Evolutionary conservation across 1,139 yeast species (phyloP).

Genomic region (Groenewaldozyma sp.): DNA sequence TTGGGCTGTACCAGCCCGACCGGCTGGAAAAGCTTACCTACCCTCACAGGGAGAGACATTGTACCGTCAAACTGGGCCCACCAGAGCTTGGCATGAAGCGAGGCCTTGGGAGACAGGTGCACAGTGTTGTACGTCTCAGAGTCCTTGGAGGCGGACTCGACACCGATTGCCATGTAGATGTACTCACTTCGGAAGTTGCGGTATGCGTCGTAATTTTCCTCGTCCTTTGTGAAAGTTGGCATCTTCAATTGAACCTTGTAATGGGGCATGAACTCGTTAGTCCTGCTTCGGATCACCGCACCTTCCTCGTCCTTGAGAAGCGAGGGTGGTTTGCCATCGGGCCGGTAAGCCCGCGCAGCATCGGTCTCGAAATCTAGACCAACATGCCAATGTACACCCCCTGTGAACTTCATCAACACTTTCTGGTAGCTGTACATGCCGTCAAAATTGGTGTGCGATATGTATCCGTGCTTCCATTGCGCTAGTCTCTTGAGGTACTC

Average conservation of each 20-base stretch:
- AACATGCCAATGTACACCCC: slow-evolving; percentile 41
- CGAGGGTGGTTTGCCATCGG: slow-evolving; percentile 1
- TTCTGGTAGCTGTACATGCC: slow-evolving; percentile 30
- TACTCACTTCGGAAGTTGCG: slow-evolving; percentile 69
- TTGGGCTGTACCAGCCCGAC: slow-evolving; percentile 38
- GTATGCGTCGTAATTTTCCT: slow-evolving; percentile 59
- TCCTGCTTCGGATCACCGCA: slow-evolving; percentile 28
- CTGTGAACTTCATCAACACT: slow-evolving; percentile 45
- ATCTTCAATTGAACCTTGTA: slow-evolving; percentile 54
- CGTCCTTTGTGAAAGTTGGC: slow-evolving; percentile 48
- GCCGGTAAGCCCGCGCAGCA: slow-evolving; percentile 3
- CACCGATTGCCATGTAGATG: slow-evolving; percentile 67
- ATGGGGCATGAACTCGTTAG: slow-evolving; percentile 57
- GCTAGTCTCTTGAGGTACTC: slow-evolving; percentile 22
- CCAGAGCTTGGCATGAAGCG: slow-evolving; percentile 70
- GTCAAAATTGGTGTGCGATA: slow-evolving; percentile 18
- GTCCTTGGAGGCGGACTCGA: slow-evolving; percentile 38
- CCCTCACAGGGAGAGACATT: slow-evolving; percentile 64
- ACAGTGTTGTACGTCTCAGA: slow-evolving; percentile 49
- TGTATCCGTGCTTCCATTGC: slow-evolving; percentile 16
- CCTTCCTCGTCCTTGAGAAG: slow-evolving; percentile 6
- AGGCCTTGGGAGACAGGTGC: slow-evolving; percentile 63
- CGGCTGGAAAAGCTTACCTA: slow-evolving; percentile 57
- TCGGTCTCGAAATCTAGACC: slow-evolving; percentile 44
- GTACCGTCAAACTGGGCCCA: slow-evolving; percentile 69